Evolutionary conservation across 441 rosid species (phyloP).

Genomic region (Syzygium malaccense): DNA sequence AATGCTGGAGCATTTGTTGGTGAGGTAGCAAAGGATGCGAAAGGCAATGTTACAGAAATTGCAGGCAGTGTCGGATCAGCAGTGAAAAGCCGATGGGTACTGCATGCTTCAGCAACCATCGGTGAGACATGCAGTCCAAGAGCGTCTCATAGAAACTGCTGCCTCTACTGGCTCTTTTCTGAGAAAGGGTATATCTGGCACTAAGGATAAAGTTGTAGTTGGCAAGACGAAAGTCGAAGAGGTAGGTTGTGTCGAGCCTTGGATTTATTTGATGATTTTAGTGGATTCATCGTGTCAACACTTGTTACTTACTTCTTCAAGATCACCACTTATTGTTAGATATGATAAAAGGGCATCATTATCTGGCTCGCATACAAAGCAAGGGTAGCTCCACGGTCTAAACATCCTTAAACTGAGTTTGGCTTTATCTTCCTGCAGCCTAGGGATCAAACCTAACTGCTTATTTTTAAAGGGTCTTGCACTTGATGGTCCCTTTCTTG

Average conservation of each 20-base stretch:
- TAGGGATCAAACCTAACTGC: background rate
- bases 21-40: slow-evolving; percentile 87
- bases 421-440: background rate
- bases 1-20: slow-evolving; percentile 77
- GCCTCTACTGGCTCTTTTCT: slow-evolving; percentile 80
- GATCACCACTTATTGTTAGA: background rate
- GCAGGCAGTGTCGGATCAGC: slow-evolving; percentile 73
- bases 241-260: slow-evolving; percentile 28
- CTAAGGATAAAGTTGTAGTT: slow-evolving; percentile 80
- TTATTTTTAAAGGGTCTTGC: background rate
- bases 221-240: slow-evolving; percentile 94
- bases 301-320: background rate
- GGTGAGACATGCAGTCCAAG: slow-evolving; percentile 79
- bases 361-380: background rate
- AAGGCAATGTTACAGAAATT: slow-evolving; percentile 71
- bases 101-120: slow-evolving; percentile 87
- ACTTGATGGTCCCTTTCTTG: background rate
- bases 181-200: slow-evolving; percentile 75
- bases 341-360: background rate
- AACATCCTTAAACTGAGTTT: background rate
- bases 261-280: background rate
- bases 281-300: background rate
- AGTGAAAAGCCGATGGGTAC: slow-evolving; percentile 29
- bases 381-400: background rate
- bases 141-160: slow-evolving; percentile 76